A percentile compares a stretch with the other conserved stretches of the same genome.
These are phyloP conservation scores for Verticillium nonalfalfae DNA, from an alignment of 2,329 filamentous ascomycete species.

Conservation along the genomic window DNA sequence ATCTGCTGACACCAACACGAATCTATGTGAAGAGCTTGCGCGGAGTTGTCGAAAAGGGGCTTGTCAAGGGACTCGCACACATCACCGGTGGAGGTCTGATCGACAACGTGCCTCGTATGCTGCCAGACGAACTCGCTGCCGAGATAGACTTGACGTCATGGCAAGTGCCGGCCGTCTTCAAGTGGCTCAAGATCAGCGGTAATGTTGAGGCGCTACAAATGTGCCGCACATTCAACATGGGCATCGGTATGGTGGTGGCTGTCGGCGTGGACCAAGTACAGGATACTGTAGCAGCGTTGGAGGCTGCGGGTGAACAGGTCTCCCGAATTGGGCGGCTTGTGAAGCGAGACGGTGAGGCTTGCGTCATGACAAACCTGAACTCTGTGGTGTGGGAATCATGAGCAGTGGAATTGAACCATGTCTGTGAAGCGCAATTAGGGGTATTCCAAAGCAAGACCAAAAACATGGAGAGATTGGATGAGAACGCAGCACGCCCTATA, in stretches of 20 bases:
- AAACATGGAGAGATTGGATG: background rate
- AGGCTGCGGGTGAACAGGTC: slow-evolving; percentile 68
- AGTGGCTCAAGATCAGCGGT: slow-evolving; percentile 73
- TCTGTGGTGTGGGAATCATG: background rate
- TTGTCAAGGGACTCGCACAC: slow-evolving; percentile 90
- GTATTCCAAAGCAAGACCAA: background rate
- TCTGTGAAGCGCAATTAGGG: background rate
- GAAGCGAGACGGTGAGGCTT: slow-evolving; percentile 40
- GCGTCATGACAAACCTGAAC: background rate
- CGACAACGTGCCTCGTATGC: slow-evolving; percentile 93
- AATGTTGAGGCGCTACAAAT: slow-evolving; percentile 74
- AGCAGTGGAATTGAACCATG: background rate
- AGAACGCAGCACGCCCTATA: no score
- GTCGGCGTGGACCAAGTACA: slow-evolving; percentile 61
- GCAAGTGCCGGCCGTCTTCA: slow-evolving; percentile 72
- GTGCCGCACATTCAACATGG: slow-evolving; percentile 89
- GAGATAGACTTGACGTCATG: slow-evolving; percentile 74
- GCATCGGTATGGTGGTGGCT: slow-evolving; percentile 88
- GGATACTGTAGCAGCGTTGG: slow-evolving; percentile 53
- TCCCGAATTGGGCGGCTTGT: slow-evolving; percentile 69
- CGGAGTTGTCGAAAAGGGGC: slow-evolving; percentile 50
- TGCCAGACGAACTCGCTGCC: slow-evolving; percentile 71
- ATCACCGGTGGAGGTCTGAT: slow-evolving; percentile 91
- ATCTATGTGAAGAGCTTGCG: slow-evolving; percentile 89
- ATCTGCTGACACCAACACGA: slow-evolving; percentile 79